Evolutionary conservation across 1,284 basidiomycete species (phyloP).

Genomic region (Amylostereum areolatum): DNA sequence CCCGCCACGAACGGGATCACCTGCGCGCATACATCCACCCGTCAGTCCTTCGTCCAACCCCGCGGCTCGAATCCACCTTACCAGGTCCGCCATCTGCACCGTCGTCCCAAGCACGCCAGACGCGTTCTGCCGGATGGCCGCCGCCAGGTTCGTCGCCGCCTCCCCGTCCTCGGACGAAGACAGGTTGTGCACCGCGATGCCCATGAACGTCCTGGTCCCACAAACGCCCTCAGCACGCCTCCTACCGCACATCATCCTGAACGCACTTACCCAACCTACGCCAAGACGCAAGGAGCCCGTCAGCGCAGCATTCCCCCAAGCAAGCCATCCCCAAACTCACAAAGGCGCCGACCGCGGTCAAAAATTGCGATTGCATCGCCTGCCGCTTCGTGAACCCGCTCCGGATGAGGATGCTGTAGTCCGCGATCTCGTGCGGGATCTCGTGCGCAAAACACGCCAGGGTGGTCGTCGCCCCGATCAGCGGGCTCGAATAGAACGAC

Average conservation of each 20-base stretch:
- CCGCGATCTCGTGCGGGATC: conserved; percentile 88
- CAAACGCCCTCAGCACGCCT: not conserved
- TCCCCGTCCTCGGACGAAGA: conserved; percentile 41
- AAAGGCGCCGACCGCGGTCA: conserved; percentile 86
- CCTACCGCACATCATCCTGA: not conserved
- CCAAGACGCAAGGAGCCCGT: not conserved
- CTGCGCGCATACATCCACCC: conserved; percentile 29
- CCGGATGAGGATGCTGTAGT: conserved; percentile 85
- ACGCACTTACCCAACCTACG: conserved; percentile 47
- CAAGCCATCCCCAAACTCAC: conserved; percentile 39
- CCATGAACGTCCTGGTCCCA: conserved; percentile 71
- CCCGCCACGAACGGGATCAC: conserved; percentile 89
- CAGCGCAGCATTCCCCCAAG: no score
- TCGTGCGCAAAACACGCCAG: conserved; percentile 90
- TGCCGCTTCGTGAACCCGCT: conserved; percentile 85
- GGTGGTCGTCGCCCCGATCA: conserved; percentile 86
- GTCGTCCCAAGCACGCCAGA: conserved; percentile 77
- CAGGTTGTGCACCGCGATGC: conserved; percentile 77
- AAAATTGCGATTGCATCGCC: conserved; percentile 87
- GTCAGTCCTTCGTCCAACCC: conserved; percentile 19
- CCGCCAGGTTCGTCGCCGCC: conserved; percentile 52
- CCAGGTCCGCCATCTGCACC: conserved; percentile 70
- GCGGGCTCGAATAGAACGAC: conserved; percentile 83
- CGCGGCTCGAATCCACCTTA: conserved; percentile 16
- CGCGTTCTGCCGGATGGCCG: conserved; percentile 66